Evolutionary conservation across 1,284 basidiomycete genomes (phyloP), one percentile per base, ranked within the genome.

Genomic region (Boletus smithii): DNA sequence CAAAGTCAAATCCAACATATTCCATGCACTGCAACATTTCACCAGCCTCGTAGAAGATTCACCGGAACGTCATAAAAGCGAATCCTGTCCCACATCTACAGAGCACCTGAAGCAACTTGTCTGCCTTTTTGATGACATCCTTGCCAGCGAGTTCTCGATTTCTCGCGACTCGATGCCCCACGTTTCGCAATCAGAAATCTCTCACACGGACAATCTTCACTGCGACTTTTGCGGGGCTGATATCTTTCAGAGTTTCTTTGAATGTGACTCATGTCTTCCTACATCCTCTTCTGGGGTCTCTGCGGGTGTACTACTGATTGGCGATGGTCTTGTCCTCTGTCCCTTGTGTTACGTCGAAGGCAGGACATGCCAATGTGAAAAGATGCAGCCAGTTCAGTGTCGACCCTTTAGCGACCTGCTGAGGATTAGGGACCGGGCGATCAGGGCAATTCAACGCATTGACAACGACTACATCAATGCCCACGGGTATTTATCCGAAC

Each of bases 161-260:
- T 55, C 63, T 33, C 60, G 74, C 45, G 50, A 53, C n/a, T 50
- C 53, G 9, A 60, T 78, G 48, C 52, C 53, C 2, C 65, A 67
- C 42, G 49, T 58, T 46, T 58, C 54, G 40, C 56, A 55, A 33
- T 45, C 55, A 20, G 59, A 44, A 26, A 40, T 29, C 22, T 26
- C 35, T n/a, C 51, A 60, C 32, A 50, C 52, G 2, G 57, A 66
- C 49, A 44, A 68, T 27, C 61, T 80, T n/a, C 63, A 65, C 2
- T 90, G 88, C 58, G 86, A 90, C 61, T 88, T 85, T 61, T 90
- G 87, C 55, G 81, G 79, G 11, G 77, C 76, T 2, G 87, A 90
- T 57, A 78, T 90, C 48, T 90, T 89, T 55, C 81, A 87, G 55
- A 82, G 83, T 51, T 88, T 82, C 60, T 85, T 90, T 53, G 81